Base-by-base conservation (phyloP, 2,329 filamentous ascomycete genomes). In the Monilinia vaccinii-corymbosi region DNA sequence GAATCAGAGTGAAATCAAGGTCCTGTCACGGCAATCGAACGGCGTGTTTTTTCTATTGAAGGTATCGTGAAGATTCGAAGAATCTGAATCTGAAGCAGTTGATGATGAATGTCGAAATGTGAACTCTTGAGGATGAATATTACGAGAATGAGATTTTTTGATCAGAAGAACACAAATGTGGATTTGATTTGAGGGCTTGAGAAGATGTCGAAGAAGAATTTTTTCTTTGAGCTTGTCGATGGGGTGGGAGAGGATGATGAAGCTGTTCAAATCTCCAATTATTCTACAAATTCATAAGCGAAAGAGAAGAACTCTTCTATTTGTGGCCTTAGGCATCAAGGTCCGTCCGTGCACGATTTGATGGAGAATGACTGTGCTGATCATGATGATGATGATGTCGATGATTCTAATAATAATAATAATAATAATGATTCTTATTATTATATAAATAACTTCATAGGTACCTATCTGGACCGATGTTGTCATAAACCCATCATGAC, bases 1-100 rank as follows among this genome's bases (percentile, higher is more conserved):
- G 38, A 45, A 42, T 40, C 21, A 44, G 28, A 49, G 62, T 28
- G 49, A 38, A 60, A 57, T 66, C 65, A 60, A 66, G 65, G 65
- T 69, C 65, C 66, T 67, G 65, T 68, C 51, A 67, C 67, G 63
- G 64, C 69, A 69, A 66, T 69, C 64, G 65, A 66, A 60, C 63
- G 68, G 44, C 21, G 40, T 45, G 36, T 58, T 38, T n/a, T n/a
- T n/a, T n/a, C n/a, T 42, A 28, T 51, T 32, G 14, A 58, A 34
- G 34, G 14, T 36, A 13, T 16, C 25, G 14, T 28, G 23, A 28
- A 21, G 25, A 48, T 58, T 58, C n/a, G 46, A 44, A 18, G 28
- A 32, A 45, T 42, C 25, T 23, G 28, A 32, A 45, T 42, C 25
- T 52, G 36, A 18, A 28, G 53, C 38, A 31, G n/a, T n/a, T n/a